phyloP scores from a whole-genome alignment of 768 basidiomycete species.

The Naematelia aurantialba region DNA sequence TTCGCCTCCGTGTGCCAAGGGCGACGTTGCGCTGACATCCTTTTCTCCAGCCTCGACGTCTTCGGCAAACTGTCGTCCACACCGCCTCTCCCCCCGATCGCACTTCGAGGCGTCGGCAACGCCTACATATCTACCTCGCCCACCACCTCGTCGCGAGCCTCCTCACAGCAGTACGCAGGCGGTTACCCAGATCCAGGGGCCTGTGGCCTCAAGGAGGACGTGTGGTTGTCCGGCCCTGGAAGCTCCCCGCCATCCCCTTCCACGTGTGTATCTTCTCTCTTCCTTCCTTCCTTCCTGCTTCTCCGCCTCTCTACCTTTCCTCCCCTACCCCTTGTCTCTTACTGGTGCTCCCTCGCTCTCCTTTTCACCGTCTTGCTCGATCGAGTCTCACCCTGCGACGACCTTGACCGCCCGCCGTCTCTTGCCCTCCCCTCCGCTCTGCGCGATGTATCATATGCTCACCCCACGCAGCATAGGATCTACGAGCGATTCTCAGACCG shows the following conservation, averaged over 20 bases:
- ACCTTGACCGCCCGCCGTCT: neutral
- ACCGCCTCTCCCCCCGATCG: constrained; percentile 20
- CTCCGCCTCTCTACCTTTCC: neutral
- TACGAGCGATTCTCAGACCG: constrained; percentile 33
- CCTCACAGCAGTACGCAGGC: neutral
- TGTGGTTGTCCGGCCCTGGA: constrained; percentile 15
- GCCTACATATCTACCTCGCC: constrained; percentile 19
- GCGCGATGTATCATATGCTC: constrained; percentile 1
- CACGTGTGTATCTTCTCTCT: constrained; percentile 26
- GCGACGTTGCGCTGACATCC: neutral
- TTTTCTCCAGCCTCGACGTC: constrained; percentile 23
- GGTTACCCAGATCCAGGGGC: constrained; percentile 6
- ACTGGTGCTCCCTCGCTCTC: neutral
- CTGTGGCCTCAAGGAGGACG: constrained; percentile 15
- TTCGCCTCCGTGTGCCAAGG: no score
- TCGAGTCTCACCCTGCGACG: neutral
- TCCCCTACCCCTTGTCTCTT: neutral
- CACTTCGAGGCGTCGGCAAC: constrained; percentile 1
- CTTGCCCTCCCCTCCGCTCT: neutral
- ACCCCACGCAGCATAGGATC: constrained; percentile 23
- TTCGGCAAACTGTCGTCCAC: constrained; percentile 25
- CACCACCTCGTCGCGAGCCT: constrained; percentile 12
- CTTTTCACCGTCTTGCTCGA: neutral
- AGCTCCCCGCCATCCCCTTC: constrained; percentile 40
- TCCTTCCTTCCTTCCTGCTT: neutral